These are phyloP conservation scores for Liriodendron chinense DNA, from an alignment of 164 flowering plant genomes.

Conservation along the genomic window DNA sequence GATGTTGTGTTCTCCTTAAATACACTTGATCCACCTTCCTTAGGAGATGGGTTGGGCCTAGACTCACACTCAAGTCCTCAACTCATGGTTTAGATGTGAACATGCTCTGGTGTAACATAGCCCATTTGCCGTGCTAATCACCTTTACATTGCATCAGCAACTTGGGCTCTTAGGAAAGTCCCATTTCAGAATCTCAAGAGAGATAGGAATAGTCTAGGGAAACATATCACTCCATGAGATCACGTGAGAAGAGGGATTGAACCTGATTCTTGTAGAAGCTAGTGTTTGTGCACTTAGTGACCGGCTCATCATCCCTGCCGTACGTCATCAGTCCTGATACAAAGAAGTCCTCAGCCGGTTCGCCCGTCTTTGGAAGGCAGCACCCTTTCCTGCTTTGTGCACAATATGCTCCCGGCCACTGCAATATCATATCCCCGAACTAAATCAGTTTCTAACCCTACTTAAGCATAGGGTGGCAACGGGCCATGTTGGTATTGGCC, in stretches of 20 bases:
- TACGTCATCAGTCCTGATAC: not conserved
- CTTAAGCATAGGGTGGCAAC: not conserved
- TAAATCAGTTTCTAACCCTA: not conserved
- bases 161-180: not conserved
- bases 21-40: too few relatives aligned
- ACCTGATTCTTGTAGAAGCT: constrained; percentile 5
- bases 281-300: constrained; percentile 3
- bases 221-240: not conserved
- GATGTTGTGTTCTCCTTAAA: too few relatives aligned
- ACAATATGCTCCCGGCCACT: constrained; percentile 13
- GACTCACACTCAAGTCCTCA: too few relatives aligned
- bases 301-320: not conserved
- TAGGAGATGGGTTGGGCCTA: too few relatives aligned
- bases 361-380: constrained; percentile 2
- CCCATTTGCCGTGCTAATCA: too few relatives aligned
- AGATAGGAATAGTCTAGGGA: not conserved
- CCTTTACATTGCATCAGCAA: too few relatives aligned
- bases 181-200: not conserved
- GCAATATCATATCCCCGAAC: not conserved
- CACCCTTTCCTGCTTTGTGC: not conserved
- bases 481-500: not conserved
- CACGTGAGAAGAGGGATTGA: not conserved
- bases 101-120: too few relatives aligned
- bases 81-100: not conserved
- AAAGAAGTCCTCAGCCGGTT: not conserved